phyloP scores from a whole-genome alignment of 2,329 filamentous ascomycete species.

The Trichophaea hybrida region DNA sequence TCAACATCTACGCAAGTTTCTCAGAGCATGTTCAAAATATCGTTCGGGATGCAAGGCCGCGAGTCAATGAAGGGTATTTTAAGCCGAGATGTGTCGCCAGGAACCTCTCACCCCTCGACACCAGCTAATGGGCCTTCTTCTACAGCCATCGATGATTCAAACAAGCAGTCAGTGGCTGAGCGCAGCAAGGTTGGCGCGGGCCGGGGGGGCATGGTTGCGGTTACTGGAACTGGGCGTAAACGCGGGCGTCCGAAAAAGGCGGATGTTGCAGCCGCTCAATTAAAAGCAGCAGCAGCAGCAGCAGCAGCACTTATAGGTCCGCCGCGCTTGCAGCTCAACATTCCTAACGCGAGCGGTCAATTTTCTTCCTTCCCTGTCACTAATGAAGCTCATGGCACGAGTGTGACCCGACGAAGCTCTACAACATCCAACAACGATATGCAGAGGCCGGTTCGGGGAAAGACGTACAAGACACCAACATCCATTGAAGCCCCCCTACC shows the following conservation, averaged over 20 bases:
- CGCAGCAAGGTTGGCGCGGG: too few relatives aligned
- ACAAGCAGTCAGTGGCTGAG: too few relatives aligned
- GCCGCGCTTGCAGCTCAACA: background rate
- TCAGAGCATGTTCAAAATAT: background rate
- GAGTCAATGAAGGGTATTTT: background rate
- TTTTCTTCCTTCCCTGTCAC: background rate
- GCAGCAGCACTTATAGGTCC: background rate
- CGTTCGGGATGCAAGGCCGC: background rate
- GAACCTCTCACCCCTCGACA: background rate
- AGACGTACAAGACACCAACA: slow-evolving; percentile 22
- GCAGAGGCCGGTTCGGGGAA: slow-evolving; percentile 13
- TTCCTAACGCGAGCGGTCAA: background rate
- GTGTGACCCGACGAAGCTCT: background rate
- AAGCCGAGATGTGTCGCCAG: background rate
- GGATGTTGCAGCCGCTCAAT: background rate
- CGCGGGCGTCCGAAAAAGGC: background rate
- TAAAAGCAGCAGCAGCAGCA: background rate
- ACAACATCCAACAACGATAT: background rate
- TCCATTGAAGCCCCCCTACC: slow-evolving; percentile 2
- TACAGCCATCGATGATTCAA: too few relatives aligned
- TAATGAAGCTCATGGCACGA: background rate
- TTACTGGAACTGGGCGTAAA: background rate
- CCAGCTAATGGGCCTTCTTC: background rate
- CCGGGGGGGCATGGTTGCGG: background rate
- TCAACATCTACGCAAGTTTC: background rate